These are phyloP conservation scores for Fusarium armeniacum DNA, from an alignment of 2,329 filamentous ascomycete genomes.

Conservation along the genomic window DNA sequence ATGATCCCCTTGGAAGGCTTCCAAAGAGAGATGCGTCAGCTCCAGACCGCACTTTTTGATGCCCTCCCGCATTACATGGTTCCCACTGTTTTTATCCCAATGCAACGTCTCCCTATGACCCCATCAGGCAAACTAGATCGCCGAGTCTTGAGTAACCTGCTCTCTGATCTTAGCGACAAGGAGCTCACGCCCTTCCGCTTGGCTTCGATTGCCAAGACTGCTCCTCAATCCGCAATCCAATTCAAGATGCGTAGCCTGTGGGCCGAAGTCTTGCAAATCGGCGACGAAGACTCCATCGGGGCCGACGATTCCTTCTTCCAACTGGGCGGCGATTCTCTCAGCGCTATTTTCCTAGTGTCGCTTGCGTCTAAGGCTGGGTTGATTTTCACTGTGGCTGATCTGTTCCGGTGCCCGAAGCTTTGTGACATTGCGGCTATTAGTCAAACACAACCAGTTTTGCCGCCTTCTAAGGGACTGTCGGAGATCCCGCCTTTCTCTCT, in stretches of 20 bases:
- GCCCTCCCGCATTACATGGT: slow-evolving; percentile 15
- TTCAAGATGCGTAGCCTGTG: slow-evolving; percentile 15
- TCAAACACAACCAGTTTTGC: slow-evolving; percentile 11
- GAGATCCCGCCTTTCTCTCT: slow-evolving; percentile 15
- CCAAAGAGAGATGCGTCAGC: slow-evolving; percentile 14
- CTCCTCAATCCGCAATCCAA: slow-evolving; percentile 12
- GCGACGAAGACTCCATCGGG: slow-evolving; percentile 10
- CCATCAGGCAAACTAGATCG: slow-evolving; percentile 15
- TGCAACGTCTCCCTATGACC: slow-evolving; percentile 7
- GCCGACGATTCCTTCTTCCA: slow-evolving; percentile 17
- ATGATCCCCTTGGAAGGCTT: slow-evolving; percentile 10
- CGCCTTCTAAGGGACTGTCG: slow-evolving; percentile 6
- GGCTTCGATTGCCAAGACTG: slow-evolving; percentile 16
- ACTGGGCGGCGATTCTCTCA: slow-evolving; percentile 14
- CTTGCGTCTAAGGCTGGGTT: slow-evolving; percentile 11
- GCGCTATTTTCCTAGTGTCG: slow-evolving; percentile 19
- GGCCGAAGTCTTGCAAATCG: slow-evolving; percentile 16
- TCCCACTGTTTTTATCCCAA: slow-evolving; percentile 10
- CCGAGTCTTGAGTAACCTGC: slow-evolving; percentile 13
- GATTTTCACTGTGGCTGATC: slow-evolving; percentile 13
- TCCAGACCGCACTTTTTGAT: slow-evolving; percentile 14
- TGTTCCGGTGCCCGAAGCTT: slow-evolving; percentile 17
- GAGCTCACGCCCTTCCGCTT: slow-evolving; percentile 12
- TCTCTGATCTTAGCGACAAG: slow-evolving; percentile 12
- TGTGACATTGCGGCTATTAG: slow-evolving; percentile 10